Evolutionary conservation across 2,329 filamentous ascomycete genomes (phyloP).

Genomic region (Botryotinia narcissicola): DNA sequence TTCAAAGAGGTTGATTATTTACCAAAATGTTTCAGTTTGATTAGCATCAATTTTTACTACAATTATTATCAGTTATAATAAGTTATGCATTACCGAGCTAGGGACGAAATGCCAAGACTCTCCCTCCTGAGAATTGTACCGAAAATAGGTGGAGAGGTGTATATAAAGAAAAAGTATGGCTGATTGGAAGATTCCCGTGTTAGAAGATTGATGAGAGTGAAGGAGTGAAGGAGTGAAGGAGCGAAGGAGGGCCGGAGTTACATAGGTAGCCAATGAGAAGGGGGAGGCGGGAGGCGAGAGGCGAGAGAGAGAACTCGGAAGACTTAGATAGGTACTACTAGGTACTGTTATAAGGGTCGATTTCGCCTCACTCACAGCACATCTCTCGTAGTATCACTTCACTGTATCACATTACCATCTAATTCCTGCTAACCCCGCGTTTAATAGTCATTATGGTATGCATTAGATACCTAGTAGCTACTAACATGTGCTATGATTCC

Average conservation of each 20-base stretch:
- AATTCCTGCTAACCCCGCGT: not conserved
- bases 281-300: not conserved
- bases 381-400: not conserved
- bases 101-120: not conserved
- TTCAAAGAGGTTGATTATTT: not conserved
- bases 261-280: not conserved
- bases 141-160: not conserved
- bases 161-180: not conserved
- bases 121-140: not conserved
- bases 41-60: not conserved
- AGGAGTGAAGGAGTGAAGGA: not conserved
- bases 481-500: not conserved
- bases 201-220: not conserved
- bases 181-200: not conserved
- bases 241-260: not conserved
- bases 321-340: too few relatives aligned
- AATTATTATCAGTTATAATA: too few relatives aligned
- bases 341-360: not conserved
- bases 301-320: not conserved
- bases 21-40: slow-evolving; percentile 9
- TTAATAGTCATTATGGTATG: not conserved
- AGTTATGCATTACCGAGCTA: not conserved
- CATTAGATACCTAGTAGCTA: not conserved
- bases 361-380: not conserved
- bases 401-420: not conserved